These are phyloP conservation scores for Bidens hawaiensis DNA, from an alignment of 140 eudicot species.

Conservation along the genomic window DNA sequence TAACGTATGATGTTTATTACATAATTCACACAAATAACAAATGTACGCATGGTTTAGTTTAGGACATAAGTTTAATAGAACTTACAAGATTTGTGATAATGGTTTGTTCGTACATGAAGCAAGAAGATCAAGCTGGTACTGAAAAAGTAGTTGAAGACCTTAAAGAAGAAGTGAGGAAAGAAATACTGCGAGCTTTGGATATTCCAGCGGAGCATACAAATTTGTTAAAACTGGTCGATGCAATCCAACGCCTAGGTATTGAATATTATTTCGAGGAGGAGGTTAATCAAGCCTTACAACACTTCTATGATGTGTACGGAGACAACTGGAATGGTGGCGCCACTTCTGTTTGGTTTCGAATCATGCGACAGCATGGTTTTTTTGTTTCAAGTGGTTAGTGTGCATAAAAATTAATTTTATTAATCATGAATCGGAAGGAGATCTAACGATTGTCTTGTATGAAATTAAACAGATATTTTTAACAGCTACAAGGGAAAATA, in stretches of 20 bases:
- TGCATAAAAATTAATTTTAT: neutral
- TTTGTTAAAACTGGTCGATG: neutral
- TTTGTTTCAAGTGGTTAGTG: slow-evolving; percentile 11
- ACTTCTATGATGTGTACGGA: neutral
- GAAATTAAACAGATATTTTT: neutral
- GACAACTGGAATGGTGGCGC: slow-evolving; percentile 1
- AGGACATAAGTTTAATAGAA: neutral
- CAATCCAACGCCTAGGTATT: neutral
- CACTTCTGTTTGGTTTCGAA: slow-evolving; percentile 4
- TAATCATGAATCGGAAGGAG: neutral
- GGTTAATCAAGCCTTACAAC: neutral
- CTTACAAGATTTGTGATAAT: neutral
- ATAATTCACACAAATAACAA: no score
- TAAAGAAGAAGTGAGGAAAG: neutral
- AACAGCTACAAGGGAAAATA: neutral
- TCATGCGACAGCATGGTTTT: slow-evolving; percentile 11
- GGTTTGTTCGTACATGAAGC: neutral
- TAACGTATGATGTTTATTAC: no score
- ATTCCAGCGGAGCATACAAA: neutral
- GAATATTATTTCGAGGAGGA: neutral
- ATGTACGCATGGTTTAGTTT: neutral
- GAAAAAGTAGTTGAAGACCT: neutral
- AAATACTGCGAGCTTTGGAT: neutral
- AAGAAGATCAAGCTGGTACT: neutral
- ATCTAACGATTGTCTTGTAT: neutral